Evolutionary conservation across 1,284 basidiomycete genomes (phyloP).

Genomic region (Ceratobasidium sp.): DNA sequence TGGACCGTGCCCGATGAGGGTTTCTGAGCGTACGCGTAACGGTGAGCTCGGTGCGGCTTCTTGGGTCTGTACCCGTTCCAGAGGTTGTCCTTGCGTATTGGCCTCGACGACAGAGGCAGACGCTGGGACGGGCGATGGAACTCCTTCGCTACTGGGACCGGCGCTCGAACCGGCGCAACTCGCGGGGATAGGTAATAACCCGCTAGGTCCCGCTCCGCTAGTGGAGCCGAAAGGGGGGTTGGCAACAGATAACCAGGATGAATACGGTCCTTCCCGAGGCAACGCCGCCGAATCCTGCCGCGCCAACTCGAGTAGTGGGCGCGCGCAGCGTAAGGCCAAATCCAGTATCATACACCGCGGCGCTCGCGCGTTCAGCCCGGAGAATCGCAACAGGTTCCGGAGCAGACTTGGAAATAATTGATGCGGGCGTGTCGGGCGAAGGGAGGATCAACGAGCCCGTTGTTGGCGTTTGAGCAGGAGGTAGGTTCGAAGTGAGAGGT

Average conservation of each 20-base stretch:
- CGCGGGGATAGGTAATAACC: too few relatives aligned
- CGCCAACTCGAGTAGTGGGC: neutral
- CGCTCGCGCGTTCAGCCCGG: slow-evolving; percentile 30
- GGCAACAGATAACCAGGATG: too few relatives aligned
- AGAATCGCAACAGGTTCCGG: slow-evolving; percentile 26
- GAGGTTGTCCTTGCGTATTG: too few relatives aligned
- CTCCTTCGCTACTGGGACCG: neutral
- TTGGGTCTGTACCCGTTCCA: too few relatives aligned
- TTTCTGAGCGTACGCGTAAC: slow-evolving; percentile 18
- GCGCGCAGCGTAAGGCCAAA: slow-evolving; percentile 27
- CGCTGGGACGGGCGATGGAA: neutral
- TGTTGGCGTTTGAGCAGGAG: neutral
- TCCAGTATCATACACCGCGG: slow-evolving; percentile 10
- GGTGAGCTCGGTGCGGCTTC: neutral
- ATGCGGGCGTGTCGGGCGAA: slow-evolving; percentile 17
- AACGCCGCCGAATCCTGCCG: slow-evolving; percentile 12
- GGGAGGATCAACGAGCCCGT: slow-evolving; percentile 11
- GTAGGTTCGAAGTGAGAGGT: neutral
- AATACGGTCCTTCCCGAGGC: slow-evolving; percentile 20
- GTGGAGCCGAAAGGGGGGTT: too few relatives aligned
- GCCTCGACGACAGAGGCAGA: slow-evolving; percentile 1
- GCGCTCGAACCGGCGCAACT: slow-evolving; percentile 2
- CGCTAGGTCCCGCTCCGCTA: too few relatives aligned
- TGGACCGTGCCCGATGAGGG: slow-evolving; percentile 4
- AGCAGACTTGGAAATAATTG: slow-evolving; percentile 14